Conservation (phyloP, 2,329 filamentous ascomycete species). For the Phyllachora maydis region DNA sequence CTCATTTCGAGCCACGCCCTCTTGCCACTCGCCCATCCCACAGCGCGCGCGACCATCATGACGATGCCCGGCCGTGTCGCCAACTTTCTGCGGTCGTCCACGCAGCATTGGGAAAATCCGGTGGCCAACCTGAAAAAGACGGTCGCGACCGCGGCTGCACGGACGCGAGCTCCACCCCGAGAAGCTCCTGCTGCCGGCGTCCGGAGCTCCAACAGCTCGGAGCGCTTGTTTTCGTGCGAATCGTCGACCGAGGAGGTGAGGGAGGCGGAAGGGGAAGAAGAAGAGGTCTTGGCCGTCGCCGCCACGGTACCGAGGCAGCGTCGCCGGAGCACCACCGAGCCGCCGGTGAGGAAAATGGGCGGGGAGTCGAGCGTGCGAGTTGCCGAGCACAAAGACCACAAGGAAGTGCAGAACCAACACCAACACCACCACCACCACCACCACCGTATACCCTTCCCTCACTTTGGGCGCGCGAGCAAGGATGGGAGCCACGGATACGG, state of each 20-base stretch:
- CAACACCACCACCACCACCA: too few relatives aligned
- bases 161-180: conserved; percentile 11
- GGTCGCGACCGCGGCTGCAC: conserved; percentile 8
- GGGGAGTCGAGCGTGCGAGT: too few relatives aligned
- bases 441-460: conserved; percentile 18
- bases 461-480: conserved; percentile 19
- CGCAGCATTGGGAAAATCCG: conserved; percentile 19
- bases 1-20: neutral
- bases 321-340: conserved; percentile 7
- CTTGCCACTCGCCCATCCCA: conserved; percentile 4
- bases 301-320: too few relatives aligned
- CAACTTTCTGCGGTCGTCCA: conserved; percentile 35
- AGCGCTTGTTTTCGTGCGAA: conserved; percentile 14
- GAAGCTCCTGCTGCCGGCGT: conserved; percentile 6
- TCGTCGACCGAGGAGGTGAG: conserved; percentile 15
- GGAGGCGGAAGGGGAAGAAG: conserved; percentile 9
- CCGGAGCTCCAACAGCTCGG: conserved; percentile 10
- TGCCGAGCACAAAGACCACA: conserved; percentile 6
- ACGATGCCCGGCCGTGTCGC: conserved; percentile 36
- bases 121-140: conserved; percentile 22
- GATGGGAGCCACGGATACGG: conserved; percentile 13
- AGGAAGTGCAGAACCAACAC: too few relatives aligned
- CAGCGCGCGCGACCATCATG: conserved; percentile 2
- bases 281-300: too few relatives aligned
- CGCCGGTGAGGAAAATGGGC: conserved; percentile 6